Conservation (phyloP, 495 filamentous ascomycete species). For the Penicillium mononematosum region DNA sequence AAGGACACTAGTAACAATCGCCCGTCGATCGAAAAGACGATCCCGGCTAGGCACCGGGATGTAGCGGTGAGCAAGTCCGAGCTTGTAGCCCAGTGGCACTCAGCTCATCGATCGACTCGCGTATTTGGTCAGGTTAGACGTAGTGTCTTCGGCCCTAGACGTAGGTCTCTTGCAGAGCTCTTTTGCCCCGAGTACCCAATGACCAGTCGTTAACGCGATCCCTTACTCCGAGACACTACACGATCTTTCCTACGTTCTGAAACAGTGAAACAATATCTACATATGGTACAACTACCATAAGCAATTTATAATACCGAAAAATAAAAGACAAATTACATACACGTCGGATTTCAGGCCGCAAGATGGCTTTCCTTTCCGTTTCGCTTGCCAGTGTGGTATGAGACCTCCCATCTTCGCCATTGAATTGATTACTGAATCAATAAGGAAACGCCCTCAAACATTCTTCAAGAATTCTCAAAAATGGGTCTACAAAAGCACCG, state of each 20-base stretch:
- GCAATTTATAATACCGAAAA: neutral
- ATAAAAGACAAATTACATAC: neutral
- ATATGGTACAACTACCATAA: neutral
- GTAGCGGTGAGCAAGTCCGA: slow-evolving; percentile 8
- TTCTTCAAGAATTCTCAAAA: no score
- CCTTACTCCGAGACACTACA: neutral
- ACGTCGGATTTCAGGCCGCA: no score
- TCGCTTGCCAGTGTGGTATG: no score
- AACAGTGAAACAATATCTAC: neutral
- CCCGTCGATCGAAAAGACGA: neutral
- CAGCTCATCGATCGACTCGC: neutral
- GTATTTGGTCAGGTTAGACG: neutral
- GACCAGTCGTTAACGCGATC: neutral
- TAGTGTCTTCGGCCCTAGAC: no score
- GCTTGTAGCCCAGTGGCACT: neutral
- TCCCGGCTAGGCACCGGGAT: neutral
- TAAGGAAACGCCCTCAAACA: no score
- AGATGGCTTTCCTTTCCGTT: no score
- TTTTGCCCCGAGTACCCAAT: neutral
- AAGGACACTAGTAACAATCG: neutral
- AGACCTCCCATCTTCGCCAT: no score
- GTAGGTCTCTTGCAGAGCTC: neutral
- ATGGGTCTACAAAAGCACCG: neutral
- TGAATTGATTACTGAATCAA: no score
- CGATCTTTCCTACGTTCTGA: neutral